Evolutionary conservation across 2,329 filamentous ascomycete genomes (phyloP).

Genomic region (Lojkania enalia): DNA sequence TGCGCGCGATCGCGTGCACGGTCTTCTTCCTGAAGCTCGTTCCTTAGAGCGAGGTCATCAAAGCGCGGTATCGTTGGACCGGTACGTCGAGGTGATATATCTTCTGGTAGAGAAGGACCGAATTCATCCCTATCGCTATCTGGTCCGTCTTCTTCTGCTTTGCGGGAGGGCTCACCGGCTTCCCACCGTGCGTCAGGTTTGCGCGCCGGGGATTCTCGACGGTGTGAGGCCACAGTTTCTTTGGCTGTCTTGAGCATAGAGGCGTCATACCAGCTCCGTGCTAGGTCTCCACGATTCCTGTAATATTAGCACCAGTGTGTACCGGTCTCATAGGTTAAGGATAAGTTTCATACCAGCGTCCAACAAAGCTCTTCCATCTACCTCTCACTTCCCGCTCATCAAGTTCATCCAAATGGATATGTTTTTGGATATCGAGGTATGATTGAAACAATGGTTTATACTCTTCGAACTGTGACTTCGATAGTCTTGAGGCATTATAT

Average conservation of each 20-base stretch:
- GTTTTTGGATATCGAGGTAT: constrained; percentile 88
- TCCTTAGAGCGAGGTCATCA: constrained; percentile 70
- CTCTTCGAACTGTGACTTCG: constrained; percentile 66
- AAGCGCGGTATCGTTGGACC: constrained; percentile 69
- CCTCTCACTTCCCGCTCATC: constrained; percentile 76
- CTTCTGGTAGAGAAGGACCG: constrained; percentile 55
- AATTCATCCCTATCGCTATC: constrained; percentile 54
- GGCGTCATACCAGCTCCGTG: constrained; percentile 92
- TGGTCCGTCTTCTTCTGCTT: constrained; percentile 12
- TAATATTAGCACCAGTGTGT: constrained; percentile 3
- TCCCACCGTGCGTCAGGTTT: not conserved
- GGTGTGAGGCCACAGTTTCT: constrained; percentile 31
- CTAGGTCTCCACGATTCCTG: constrained; percentile 83
- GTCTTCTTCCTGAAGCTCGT: constrained; percentile 60
- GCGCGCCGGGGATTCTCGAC: constrained; percentile 13
- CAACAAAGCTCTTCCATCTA: constrained; percentile 90
- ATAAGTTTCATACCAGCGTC: constrained; percentile 69
- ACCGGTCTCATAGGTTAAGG: not conserved
- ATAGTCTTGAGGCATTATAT: constrained; percentile 65
- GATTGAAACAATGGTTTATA: constrained; percentile 77
- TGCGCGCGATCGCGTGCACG: constrained; percentile 55
- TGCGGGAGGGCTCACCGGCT: not conserved
- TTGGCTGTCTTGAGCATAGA: constrained; percentile 63
- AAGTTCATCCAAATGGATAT: constrained; percentile 68
- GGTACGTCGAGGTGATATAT: constrained; percentile 24